phyloP scores from a whole-genome alignment of 306 rosid genomes.

The Quercus mongolica region DNA sequence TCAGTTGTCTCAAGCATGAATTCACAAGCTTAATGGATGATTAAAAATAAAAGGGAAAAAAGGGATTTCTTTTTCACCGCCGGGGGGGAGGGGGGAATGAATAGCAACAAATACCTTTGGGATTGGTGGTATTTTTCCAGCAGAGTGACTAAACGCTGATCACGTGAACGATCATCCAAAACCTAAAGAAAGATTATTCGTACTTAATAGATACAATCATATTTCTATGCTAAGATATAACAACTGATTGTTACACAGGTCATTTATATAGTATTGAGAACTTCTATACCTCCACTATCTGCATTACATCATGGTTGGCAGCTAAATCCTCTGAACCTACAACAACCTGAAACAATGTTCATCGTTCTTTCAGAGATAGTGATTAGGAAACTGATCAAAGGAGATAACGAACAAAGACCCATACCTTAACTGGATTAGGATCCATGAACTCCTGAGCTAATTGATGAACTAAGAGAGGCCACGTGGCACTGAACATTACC shows the following conservation, averaged over 20 bases:
- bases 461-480: constrained; percentile 86
- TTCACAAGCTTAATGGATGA: neutral
- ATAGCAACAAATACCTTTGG: constrained; percentile 43
- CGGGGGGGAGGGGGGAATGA: too few relatives aligned
- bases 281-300: constrained; percentile 85
- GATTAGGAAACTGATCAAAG: constrained; percentile 5
- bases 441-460: constrained; percentile 98
- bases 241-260: neutral
- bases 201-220: neutral
- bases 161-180: constrained; percentile 76
- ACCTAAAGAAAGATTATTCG: constrained; percentile 41
- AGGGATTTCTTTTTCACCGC: too few relatives aligned
- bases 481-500: constrained; percentile 98
- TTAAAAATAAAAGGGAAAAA: neutral
- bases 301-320: constrained; percentile 98
- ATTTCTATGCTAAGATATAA: neutral
- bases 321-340: constrained; percentile 97
- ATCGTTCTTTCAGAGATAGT: constrained; percentile 11
- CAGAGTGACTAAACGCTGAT: constrained; percentile 67
- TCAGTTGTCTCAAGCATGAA: neutral
- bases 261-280: constrained; percentile 1
- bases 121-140: constrained; percentile 92
- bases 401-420: constrained; percentile 21
- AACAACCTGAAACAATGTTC: constrained; percentile 66
- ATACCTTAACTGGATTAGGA: constrained; percentile 86